Evolutionary conservation across 1,284 basidiomycete genomes (phyloP).

Genomic region (Puccinia triticina): DNA sequence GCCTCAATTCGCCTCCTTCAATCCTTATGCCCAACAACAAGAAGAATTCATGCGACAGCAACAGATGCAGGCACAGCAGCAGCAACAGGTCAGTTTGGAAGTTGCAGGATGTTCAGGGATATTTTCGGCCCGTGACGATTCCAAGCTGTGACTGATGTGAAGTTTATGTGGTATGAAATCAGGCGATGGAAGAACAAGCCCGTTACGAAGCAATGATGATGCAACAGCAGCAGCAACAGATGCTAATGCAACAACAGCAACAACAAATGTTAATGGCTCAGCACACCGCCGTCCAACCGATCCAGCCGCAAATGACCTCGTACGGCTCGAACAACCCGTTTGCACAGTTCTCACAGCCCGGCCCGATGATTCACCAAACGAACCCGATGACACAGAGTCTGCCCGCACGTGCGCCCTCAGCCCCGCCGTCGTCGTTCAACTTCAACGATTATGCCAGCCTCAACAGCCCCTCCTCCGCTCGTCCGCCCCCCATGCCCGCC

Average conservation of each 20-base stretch:
- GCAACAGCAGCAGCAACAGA: slow-evolving; percentile 63
- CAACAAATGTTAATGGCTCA: slow-evolving; percentile 62
- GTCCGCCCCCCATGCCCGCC: slow-evolving; percentile 58
- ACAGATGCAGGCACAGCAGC: slow-evolving; percentile 57
- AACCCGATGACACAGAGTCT: slow-evolving; percentile 33
- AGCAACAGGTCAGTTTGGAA: slow-evolving; percentile 53
- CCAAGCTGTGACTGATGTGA: neutral
- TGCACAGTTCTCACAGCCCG: slow-evolving; percentile 62
- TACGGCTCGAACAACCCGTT: slow-evolving; percentile 94
- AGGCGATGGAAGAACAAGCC: slow-evolving; percentile 63
- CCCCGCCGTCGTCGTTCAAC: slow-evolving; percentile 59
- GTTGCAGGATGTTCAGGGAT: slow-evolving; percentile 51
- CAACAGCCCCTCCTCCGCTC: slow-evolving; percentile 54
- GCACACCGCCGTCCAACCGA: slow-evolving; percentile 54
- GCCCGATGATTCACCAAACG: slow-evolving; percentile 36
- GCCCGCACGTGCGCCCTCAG: slow-evolving; percentile 51
- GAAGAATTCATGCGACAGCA: slow-evolving; percentile 61
- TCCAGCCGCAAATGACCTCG: slow-evolving; percentile 66
- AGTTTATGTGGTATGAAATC: slow-evolving; percentile 66
- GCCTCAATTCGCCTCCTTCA: slow-evolving; percentile 66
- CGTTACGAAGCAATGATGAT: slow-evolving; percentile 70
- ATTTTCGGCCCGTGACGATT: slow-evolving; percentile 50
- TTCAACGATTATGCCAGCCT: slow-evolving; percentile 58
- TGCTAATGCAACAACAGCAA: slow-evolving; percentile 60
- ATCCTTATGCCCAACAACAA: slow-evolving; percentile 64